phyloP scores from a whole-genome alignment of 495 filamentous ascomycete genomes.

The Cladorrhinum samala region DNA sequence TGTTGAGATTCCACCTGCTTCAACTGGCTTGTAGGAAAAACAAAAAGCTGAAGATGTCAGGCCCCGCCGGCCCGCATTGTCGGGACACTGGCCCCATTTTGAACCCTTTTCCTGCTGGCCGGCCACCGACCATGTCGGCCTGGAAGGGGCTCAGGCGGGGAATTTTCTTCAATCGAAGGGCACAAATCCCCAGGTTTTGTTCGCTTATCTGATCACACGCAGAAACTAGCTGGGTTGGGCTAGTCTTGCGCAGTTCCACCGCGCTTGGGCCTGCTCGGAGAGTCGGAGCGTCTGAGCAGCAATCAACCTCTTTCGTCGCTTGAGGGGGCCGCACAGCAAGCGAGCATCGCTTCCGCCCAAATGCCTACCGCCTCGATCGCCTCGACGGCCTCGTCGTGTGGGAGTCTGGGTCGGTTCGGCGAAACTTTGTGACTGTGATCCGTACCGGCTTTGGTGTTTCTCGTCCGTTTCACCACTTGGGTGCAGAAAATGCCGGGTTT shows the following conservation, averaged over 20 bases:
- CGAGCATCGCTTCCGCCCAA: background rate
- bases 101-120: background rate
- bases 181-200: background rate
- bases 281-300: background rate
- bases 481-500: background rate
- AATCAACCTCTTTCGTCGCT: slow-evolving; percentile 2
- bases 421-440: background rate
- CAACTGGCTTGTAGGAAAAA: no score
- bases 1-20: no score
- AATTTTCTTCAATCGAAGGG: background rate
- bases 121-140: background rate
- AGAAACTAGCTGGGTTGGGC: background rate
- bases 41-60: background rate
- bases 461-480: background rate
- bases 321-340: background rate
- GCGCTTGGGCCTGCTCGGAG: background rate
- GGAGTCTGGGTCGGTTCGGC: background rate
- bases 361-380: background rate
- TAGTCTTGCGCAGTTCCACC: background rate
- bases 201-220: slow-evolving; percentile 1
- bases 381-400: no score
- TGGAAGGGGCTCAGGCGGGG: background rate
- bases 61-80: background rate
- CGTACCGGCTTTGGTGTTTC: background rate
- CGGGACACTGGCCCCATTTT: background rate